Base-by-base conservation (phyloP, 257 asterid species). In the Nicotiana obtusifolia region DNA sequence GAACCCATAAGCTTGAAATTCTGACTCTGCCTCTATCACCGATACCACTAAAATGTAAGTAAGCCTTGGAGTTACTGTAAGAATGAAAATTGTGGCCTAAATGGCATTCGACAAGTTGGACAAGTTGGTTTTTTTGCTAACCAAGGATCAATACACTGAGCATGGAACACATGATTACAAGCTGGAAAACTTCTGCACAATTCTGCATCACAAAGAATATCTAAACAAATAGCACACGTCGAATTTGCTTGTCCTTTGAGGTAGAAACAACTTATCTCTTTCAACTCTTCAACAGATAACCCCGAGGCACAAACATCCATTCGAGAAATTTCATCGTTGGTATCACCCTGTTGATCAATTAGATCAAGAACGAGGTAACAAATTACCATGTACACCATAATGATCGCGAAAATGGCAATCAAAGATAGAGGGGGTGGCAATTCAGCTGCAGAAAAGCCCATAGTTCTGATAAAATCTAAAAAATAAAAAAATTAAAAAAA, bases 141-240 rank as follows among this genome's bases (percentile, higher is more conserved):
- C 95, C 95, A 90, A 76, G 89, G 92, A 73, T 91, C 97, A n/a
- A 92, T 88, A 78, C 97, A 91, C 1, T 81, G 85, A 54, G 91
- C 91, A 83, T 91, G 97, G 62, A 90, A 91, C 84, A 88, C 87
- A 69, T 91, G 97, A 56, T 64, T 87, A 83, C 95, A 91, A 81
- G 87, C 85, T 8, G 93, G 97, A 76, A 92, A 84, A 35, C 82
- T 83, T 37, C 92, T 84, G 86, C 95, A 90, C 15, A 91, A 66
- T 9, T 90, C 87, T 1, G 84, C 82, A 7, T 81, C 85, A 71
- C 77, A 82, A 13, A 90, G 84, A 35, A 81, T 77, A 7, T 90
- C 95, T 89, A 92, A 81, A 64, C 97, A 92, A 67, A 92, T 88
- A 13, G 89, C 92, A 61, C 95, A 90, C 1, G 71, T 82, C 0